phyloP scores from a whole-genome alignment of 805 yeast species.

The Barnettozyma wickerhamii region DNA sequence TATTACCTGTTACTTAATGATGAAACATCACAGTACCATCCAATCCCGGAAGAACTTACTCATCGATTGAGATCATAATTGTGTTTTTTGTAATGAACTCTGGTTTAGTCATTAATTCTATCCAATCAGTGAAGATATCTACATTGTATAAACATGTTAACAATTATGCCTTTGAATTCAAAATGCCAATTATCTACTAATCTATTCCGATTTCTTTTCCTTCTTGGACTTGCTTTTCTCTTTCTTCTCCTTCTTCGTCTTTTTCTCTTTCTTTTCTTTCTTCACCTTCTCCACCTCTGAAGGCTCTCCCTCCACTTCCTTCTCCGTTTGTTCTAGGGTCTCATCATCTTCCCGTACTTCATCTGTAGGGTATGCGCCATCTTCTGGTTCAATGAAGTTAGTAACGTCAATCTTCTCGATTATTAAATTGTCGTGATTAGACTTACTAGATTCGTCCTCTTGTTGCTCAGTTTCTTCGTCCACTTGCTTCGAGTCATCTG shows the following conservation, averaged over 20 bases:
- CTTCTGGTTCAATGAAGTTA: slow-evolving; percentile 37
- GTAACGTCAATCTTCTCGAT: not conserved
- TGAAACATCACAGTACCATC: no score
- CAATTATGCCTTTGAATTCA: no score
- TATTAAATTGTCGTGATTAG: not conserved
- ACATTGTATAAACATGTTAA: no score
- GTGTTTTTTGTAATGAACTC: no score
- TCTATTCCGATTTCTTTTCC: slow-evolving; percentile 13
- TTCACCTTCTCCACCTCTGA: slow-evolving; percentile 1
- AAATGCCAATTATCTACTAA: no score
- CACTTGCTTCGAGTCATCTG: not conserved
- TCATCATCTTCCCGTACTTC: slow-evolving; percentile 10
- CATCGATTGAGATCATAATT: no score
- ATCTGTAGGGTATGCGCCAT: slow-evolving; percentile 33
- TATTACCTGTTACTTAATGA: no score
- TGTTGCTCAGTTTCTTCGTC: slow-evolving; percentile 5
- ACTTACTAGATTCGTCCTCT: slow-evolving; percentile 10
- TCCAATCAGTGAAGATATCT: no score
- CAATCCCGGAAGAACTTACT: no score
- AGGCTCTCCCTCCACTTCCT: not conserved
- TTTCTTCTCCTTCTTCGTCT: slow-evolving; percentile 3
- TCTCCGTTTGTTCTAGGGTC: not conserved
- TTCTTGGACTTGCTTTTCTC: slow-evolving; percentile 7
- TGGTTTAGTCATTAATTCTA: no score
- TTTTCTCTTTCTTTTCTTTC: slow-evolving; percentile 10